Percentiles rank a stretch among this genome's conserved stretches.
Evolutionary conservation across 2,329 filamentous ascomycete species (phyloP).

Genomic region (Fusarium nurragi): DNA sequence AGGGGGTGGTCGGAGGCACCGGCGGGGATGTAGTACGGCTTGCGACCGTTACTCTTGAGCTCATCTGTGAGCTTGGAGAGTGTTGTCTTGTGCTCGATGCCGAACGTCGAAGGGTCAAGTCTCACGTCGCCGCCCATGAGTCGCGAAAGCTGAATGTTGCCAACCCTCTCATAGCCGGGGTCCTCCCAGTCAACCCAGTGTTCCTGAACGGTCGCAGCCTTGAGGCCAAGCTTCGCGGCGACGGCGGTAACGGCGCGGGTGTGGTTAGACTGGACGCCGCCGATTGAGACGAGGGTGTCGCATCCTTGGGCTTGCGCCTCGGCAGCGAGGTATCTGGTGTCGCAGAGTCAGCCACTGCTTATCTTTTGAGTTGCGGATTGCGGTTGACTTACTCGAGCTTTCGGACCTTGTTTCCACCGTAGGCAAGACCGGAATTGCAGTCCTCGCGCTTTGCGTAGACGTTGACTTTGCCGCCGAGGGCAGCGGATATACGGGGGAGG

Average conservation of each 20-base stretch:
- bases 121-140: slow-evolving; percentile 73
- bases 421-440: slow-evolving; percentile 73
- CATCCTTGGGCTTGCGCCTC: slow-evolving; percentile 66
- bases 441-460: slow-evolving; percentile 79
- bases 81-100: slow-evolving; percentile 74
- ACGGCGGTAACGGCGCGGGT: slow-evolving; percentile 73
- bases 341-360: background rate
- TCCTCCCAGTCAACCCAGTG: slow-evolving; percentile 73
- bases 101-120: slow-evolving; percentile 68
- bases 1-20: slow-evolving; percentile 76
- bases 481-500: slow-evolving; percentile 70
- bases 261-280: slow-evolving; percentile 76
- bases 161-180: slow-evolving; percentile 68
- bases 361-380: background rate
- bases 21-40: slow-evolving; percentile 77
- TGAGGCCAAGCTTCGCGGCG: slow-evolving; percentile 66
- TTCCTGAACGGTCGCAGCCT: slow-evolving; percentile 67
- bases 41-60: slow-evolving; percentile 61
- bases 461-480: slow-evolving; percentile 66
- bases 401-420: slow-evolving; percentile 74
- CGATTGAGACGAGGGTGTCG: slow-evolving; percentile 72
- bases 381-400: slow-evolving; percentile 65
- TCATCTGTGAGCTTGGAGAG: slow-evolving; percentile 64
- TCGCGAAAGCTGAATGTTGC: slow-evolving; percentile 76
- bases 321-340: slow-evolving; percentile 67